These are phyloP conservation scores for Botrytis porri DNA, from an alignment of 2,329 filamentous ascomycete genomes.

Conservation along the genomic window DNA sequence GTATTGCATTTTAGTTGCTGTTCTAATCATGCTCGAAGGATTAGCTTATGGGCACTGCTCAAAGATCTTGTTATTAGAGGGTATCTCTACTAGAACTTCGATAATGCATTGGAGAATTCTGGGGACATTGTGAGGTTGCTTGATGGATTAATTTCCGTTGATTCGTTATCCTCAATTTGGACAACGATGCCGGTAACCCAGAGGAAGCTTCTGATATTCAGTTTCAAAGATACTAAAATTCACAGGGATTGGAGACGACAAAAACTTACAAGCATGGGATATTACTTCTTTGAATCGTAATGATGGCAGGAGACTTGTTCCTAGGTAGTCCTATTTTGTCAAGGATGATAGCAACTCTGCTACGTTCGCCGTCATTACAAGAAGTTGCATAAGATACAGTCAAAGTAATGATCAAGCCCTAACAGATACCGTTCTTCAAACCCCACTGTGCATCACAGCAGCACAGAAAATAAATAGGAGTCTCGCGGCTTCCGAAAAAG, in stretches of 20 bases:
- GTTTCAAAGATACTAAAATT: not conserved
- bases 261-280: not conserved
- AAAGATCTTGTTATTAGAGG: not conserved
- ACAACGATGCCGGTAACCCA: not conserved
- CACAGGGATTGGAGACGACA: not conserved
- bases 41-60: slow-evolving; percentile 10
- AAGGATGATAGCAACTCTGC: not conserved
- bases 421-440: not conserved
- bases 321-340: slow-evolving; percentile 28
- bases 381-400: not conserved
- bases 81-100: not conserved
- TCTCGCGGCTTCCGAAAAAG: not conserved
- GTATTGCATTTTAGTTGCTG: slow-evolving; percentile 15
- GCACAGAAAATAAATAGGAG: not conserved
- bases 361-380: not conserved
- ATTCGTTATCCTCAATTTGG: not conserved
- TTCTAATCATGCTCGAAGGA: slow-evolving; percentile 13
- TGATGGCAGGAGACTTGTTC: slow-evolving; percentile 23
- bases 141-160: not conserved
- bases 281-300: not conserved
- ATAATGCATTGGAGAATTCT: fast-evolving
- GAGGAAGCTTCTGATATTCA: not conserved
- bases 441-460: not conserved
- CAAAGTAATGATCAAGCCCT: not conserved
- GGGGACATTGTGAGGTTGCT: not conserved